phyloP scores from a whole-genome alignment of 257 asterid genomes.

The Striga asiatica region DNA sequence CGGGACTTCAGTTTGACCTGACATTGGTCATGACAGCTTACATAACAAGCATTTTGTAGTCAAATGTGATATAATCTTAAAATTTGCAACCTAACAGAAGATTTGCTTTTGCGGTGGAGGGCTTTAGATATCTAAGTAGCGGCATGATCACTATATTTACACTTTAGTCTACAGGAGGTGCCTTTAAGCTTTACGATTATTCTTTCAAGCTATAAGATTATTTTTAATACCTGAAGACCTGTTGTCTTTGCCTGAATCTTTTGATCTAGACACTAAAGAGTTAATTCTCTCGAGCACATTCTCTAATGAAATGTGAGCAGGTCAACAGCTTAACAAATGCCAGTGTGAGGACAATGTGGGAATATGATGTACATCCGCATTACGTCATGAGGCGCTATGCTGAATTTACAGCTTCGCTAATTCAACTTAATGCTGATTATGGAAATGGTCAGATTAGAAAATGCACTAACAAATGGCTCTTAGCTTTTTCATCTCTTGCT shows the following conservation, averaged over 20 bases:
- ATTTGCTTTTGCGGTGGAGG: neutral
- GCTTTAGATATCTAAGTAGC: neutral
- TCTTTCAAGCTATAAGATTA: neutral
- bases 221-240: slow-evolving; percentile 2
- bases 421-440: slow-evolving; percentile 87
- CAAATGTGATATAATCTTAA: neutral
- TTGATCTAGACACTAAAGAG: slow-evolving; percentile 8
- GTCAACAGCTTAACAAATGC: slow-evolving; percentile 88
- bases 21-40: no score
- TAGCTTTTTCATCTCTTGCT: slow-evolving; percentile 10
- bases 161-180: no score
- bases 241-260: slow-evolving; percentile 6
- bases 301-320: slow-evolving; percentile 41
- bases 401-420: slow-evolving; percentile 88
- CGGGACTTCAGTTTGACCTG: no score
- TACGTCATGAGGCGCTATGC: slow-evolving; percentile 99
- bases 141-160: neutral
- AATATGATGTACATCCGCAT: slow-evolving; percentile 97
- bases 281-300: no score
- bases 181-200: no score
- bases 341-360: slow-evolving; percentile 76
- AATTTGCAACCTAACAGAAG: slow-evolving; percentile 11
- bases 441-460: slow-evolving; percentile 94
- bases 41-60: neutral
- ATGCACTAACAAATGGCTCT: slow-evolving; percentile 10